These are phyloP conservation scores for Scortechinia acanthostroma DNA, from an alignment of 2,329 filamentous ascomycete species.

Conservation along the genomic window DNA sequence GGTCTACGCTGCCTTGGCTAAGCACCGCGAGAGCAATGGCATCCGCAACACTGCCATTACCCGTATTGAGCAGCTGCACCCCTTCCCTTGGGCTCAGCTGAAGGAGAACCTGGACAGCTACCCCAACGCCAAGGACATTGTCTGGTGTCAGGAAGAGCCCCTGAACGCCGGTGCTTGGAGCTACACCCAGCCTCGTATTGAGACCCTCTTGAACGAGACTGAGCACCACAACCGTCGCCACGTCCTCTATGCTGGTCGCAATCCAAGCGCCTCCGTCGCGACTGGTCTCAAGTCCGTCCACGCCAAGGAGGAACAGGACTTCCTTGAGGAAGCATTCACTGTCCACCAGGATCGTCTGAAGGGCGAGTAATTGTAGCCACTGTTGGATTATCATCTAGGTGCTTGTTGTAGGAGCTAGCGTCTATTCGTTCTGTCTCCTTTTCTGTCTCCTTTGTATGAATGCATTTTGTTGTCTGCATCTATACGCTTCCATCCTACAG, in stretches of 20 bases:
- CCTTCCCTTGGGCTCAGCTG: constrained; percentile 13
- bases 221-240: constrained; percentile 55
- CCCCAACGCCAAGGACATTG: constrained; percentile 8
- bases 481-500: too few species aligned
- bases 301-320: constrained; percentile 61
- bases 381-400: too few species aligned
- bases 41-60: constrained; percentile 10
- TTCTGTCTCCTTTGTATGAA: too few species aligned
- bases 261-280: constrained; percentile 60
- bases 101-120: constrained; percentile 11
- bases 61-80: constrained; percentile 13
- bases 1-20: neutral
- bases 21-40: constrained; percentile 7
- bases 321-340: constrained; percentile 22
- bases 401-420: neutral
- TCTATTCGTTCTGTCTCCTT: neutral
- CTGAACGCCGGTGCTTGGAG: constrained; percentile 15
- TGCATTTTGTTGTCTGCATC: too few species aligned
- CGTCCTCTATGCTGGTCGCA: constrained; percentile 61
- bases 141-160: constrained; percentile 15
- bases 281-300: constrained; percentile 61
- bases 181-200: constrained; percentile 11
- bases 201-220: constrained; percentile 19
- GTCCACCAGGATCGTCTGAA: constrained; percentile 2
- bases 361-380: constrained; percentile 14